Base-by-base conservation (phyloP, 129 eudicot genomes). In the Helianthus tuberosus region DNA sequence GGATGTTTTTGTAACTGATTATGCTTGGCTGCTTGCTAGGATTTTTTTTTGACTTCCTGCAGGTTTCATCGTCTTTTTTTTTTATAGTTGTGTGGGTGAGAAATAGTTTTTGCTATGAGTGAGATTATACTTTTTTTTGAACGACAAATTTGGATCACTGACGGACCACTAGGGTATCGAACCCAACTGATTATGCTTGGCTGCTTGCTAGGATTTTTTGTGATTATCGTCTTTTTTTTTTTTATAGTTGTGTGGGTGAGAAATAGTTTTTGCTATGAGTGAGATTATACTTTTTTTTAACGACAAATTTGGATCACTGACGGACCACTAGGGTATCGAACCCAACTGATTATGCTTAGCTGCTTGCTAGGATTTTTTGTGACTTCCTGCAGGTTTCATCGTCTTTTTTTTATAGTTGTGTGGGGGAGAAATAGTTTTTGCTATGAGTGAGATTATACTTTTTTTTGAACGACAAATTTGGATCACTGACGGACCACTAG, bases 41-140 rank as follows among this genome's bases (percentile, higher is more conserved):
- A 62, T 9, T 4, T 69, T 69, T 69, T 69, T 61, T 0, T 51
- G 63, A 51, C 47, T 77, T 71, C 43, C 39, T 35, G 62, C 12
- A 17, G 55, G 17, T 35, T 64, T 36, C 5, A 46, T 29, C 5
- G 60, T 46, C 3, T 47, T 43, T 59, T 27, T 8, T 12, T 25
- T 5, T 47, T 64, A 7, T 23, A 27, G 7, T 20, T 32, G 36
- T 32, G 36, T 32, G 36, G 36, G 36, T 32, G 36, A 32, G 36
- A 32, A 32, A 32, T 32, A 32, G 36, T 32, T 32, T 32, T 32
- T 32, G 36, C 36, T 27, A 27, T 2, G 32, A 27, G 32, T 27
- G 36, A 32, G 36, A 32, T 32, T 32, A 32, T 32, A 32, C 36
- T 32, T 32, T 32, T 32, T 1, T 32, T 32, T 32, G 4, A 32